These are phyloP conservation scores for Barnettozyma wickerhamii DNA, from an alignment of 805 yeast genomes.

Conservation along the genomic window DNA sequence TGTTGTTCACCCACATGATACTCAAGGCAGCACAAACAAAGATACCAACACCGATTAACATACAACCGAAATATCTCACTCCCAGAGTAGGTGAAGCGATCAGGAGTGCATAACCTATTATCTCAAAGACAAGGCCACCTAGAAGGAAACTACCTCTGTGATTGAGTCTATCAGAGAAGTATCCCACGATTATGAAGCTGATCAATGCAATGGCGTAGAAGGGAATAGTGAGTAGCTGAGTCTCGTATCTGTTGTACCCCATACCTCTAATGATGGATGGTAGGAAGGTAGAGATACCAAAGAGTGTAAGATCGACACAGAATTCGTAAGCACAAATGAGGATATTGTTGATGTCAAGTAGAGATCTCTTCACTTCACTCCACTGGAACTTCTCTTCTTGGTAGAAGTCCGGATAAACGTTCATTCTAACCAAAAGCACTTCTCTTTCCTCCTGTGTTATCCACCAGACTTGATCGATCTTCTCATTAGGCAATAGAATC, in stretches of 20 bases:
- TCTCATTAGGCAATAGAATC: constrained; percentile 35
- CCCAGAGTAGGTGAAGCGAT: constrained; percentile 30
- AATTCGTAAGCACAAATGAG: constrained; percentile 37
- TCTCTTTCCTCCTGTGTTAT: constrained; percentile 37
- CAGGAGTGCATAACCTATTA: constrained; percentile 31
- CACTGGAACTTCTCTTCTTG: constrained; percentile 35
- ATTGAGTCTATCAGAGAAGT: constrained; percentile 27
- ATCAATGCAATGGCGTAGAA: constrained; percentile 34
- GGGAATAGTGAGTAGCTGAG: constrained; percentile 43
- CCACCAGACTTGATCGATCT: constrained; percentile 34
- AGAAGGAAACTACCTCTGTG: constrained; percentile 34
- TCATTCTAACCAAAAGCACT: constrained; percentile 31
- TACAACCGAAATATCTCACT: constrained; percentile 36
- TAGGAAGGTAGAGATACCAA: constrained; percentile 42
- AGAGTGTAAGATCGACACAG: constrained; percentile 38
- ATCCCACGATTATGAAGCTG: constrained; percentile 28
- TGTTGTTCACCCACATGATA: constrained; percentile 38
- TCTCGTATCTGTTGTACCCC: constrained; percentile 37
- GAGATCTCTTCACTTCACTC: constrained; percentile 33
- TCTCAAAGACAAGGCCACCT: constrained; percentile 29
- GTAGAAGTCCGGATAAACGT: constrained; percentile 31
- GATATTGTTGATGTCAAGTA: constrained; percentile 34
- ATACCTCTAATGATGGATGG: constrained; percentile 41
- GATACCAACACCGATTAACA: constrained; percentile 35
- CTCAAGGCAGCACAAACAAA: constrained; percentile 36